These are phyloP conservation scores for Fusarium sp. DNA, from an alignment of 2,329 filamentous ascomycete genomes.

Conservation along the genomic window DNA sequence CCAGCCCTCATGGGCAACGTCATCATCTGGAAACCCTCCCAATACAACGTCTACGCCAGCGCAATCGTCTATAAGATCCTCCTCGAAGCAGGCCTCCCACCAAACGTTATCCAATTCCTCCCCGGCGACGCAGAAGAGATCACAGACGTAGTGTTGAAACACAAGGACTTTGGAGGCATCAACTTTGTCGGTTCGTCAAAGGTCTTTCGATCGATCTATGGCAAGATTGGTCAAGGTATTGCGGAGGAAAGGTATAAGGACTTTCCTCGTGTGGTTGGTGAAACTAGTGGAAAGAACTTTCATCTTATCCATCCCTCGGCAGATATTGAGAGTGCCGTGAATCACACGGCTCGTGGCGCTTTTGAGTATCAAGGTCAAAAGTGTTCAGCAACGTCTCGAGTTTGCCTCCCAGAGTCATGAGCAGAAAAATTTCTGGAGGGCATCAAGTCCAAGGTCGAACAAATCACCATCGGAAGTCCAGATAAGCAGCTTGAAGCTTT, in stretches of 20 bases:
- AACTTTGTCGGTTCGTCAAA: background rate
- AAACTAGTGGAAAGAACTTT: slow-evolving; percentile 64
- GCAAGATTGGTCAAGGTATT: slow-evolving; percentile 20
- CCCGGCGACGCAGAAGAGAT: slow-evolving; percentile 52
- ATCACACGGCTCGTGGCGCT: slow-evolving; percentile 60
- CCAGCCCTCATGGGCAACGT: slow-evolving; percentile 9
- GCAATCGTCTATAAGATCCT: slow-evolving; percentile 53
- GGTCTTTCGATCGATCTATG: slow-evolving; percentile 16
- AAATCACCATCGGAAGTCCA: slow-evolving; percentile 47
- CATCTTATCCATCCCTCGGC: slow-evolving; percentile 49
- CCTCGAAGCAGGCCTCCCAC: slow-evolving; percentile 53
- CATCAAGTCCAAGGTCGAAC: slow-evolving; percentile 49
- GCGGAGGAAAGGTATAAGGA: background rate
- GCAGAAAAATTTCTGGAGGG: slow-evolving; percentile 4
- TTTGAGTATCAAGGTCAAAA: slow-evolving; percentile 67
- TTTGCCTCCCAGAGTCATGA: slow-evolving; percentile 63
- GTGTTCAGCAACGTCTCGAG: slow-evolving; percentile 62
- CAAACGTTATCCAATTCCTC: slow-evolving; percentile 52
- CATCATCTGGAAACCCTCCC: slow-evolving; percentile 53
- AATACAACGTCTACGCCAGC: slow-evolving; percentile 47
- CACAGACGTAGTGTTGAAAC: slow-evolving; percentile 43
- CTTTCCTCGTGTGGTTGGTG: slow-evolving; percentile 59
- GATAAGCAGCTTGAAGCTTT: slow-evolving; percentile 48
- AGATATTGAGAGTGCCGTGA: slow-evolving; percentile 59
- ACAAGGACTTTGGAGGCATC: background rate